A percentile compares a stretch with the other conserved stretches of the same genome.
phyloP scores from a whole-genome alignment of 805 yeast genomes.

The Starmerella lactis-condensi region DNA sequence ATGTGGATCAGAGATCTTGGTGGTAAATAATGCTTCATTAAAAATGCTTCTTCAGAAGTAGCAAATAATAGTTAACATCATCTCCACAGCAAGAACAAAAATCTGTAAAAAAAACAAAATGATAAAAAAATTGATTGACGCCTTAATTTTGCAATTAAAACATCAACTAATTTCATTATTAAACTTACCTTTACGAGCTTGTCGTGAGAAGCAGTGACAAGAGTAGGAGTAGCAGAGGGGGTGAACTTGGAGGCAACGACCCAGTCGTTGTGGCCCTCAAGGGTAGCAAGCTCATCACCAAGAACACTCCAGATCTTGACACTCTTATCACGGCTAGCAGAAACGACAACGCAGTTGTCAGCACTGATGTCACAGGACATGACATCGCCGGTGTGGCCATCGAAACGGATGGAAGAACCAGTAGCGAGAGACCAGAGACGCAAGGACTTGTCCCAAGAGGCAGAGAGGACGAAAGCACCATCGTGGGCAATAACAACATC shows the following conservation, averaged over 20 bases:
- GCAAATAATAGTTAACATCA: conserved; percentile 88
- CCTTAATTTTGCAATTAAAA: background rate
- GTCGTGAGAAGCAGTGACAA: conserved; percentile 98
- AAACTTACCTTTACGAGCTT: conserved; percentile 94
- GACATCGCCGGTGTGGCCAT: conserved; percentile 96
- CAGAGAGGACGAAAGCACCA: conserved; percentile 93
- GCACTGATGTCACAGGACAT: conserved; percentile 90
- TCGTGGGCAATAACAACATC: conserved; percentile 96
- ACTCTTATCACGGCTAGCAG: conserved; percentile 98
- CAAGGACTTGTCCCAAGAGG: conserved; percentile 98
- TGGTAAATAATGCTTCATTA: conserved; percentile 88
- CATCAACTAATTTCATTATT: conserved; percentile 3
- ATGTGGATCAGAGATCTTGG: conserved; percentile 91
- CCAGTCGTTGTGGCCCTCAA: conserved; percentile 97
- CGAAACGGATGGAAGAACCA: conserved; percentile 90
- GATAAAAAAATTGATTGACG: background rate
- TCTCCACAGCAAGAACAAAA: conserved; percentile 22
- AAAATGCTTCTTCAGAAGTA: conserved; percentile 91
- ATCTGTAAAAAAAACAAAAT: conserved; percentile 3
- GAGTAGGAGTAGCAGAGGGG: conserved; percentile 39
- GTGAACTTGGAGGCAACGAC: conserved; percentile 95
- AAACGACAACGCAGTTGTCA: conserved; percentile 92
- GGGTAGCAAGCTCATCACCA: conserved; percentile 90
- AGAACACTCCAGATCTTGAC: conserved; percentile 98
- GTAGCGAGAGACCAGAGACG: conserved; percentile 94